phyloP scores from a whole-genome alignment of 1,139 yeast genomes.

The Wickerhamomyces sp. region DNA sequence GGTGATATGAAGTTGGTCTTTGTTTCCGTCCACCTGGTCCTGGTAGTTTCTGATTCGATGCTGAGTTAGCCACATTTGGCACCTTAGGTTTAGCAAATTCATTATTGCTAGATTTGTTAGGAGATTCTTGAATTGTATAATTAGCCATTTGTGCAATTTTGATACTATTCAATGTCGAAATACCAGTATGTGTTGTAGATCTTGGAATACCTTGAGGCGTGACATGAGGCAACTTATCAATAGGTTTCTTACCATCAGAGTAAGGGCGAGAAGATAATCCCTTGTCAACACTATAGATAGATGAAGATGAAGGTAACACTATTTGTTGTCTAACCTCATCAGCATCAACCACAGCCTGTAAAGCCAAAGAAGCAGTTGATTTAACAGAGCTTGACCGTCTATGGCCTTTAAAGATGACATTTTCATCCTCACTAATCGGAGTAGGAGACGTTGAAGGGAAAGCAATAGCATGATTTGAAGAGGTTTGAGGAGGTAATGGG shows the following conservation, averaged over 20 bases:
- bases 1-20: constrained; percentile 80
- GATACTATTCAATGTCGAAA: constrained; percentile 10
- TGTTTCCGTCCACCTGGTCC: constrained; percentile 47
- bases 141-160: constrained; percentile 11
- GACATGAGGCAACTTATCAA: constrained; percentile 4
- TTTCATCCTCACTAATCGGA: constrained; percentile 21
- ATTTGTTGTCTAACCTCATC: constrained; percentile 37
- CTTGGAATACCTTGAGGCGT: constrained; percentile 32
- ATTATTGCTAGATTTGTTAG: constrained; percentile 20
- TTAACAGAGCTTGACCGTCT: constrained; percentile 31
- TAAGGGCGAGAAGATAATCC: constrained; percentile 8
- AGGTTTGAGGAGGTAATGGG: constrained; percentile 45
- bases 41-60: constrained; percentile 21
- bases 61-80: constrained; percentile 17
- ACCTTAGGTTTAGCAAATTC: constrained; percentile 20
- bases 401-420: constrained; percentile 17
- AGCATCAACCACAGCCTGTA: constrained; percentile 64
- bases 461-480: constrained; percentile 48
- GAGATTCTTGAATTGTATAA: constrained; percentile 45
- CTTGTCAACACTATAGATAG: constrained; percentile 23
- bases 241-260: constrained; percentile 11
- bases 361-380: constrained; percentile 53
- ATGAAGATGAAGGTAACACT: constrained; percentile 28
- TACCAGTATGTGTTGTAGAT: constrained; percentile 41
- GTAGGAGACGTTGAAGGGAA: constrained; percentile 35